phyloP scores from a whole-genome alignment of 805 yeast genomes.

The Pichia exigua region DNA sequence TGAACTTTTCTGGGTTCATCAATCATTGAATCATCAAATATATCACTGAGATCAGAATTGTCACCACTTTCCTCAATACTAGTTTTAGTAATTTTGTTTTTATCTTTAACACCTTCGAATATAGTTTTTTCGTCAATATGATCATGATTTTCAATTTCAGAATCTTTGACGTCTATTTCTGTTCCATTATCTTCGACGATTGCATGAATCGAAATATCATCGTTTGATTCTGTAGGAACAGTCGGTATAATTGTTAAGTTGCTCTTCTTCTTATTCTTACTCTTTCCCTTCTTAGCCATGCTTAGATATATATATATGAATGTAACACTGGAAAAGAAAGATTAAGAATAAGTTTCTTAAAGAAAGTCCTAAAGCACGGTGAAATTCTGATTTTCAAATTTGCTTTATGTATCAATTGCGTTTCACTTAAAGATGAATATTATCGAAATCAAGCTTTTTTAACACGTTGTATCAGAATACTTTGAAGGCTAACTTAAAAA shows the following conservation, averaged over 20 bases:
- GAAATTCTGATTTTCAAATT: not conserved
- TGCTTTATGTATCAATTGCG: not conserved
- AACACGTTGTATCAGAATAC: no score
- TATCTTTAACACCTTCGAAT: not conserved
- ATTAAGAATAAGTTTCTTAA: not conserved
- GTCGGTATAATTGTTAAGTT: not conserved
- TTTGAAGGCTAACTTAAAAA: no score
- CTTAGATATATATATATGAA: no score
- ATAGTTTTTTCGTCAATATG: not conserved
- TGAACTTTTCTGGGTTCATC: not conserved
- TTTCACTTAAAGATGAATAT: not conserved
- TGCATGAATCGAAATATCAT: not conserved
- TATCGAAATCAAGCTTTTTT: not conserved
- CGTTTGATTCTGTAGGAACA: not conserved
- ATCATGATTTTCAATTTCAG: not conserved
- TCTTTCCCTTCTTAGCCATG: not conserved
- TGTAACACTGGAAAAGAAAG: no score
- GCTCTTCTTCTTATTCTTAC: not conserved
- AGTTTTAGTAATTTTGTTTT: not conserved
- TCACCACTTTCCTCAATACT: not conserved
- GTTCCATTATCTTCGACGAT: not conserved
- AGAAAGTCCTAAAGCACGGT: not conserved
- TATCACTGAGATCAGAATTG: conserved; percentile 1
- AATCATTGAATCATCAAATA: not conserved
- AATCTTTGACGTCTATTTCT: not conserved